These are phyloP conservation scores for Podospora australis DNA, from an alignment of 495 filamentous ascomycete species.

Conservation along the genomic window DNA sequence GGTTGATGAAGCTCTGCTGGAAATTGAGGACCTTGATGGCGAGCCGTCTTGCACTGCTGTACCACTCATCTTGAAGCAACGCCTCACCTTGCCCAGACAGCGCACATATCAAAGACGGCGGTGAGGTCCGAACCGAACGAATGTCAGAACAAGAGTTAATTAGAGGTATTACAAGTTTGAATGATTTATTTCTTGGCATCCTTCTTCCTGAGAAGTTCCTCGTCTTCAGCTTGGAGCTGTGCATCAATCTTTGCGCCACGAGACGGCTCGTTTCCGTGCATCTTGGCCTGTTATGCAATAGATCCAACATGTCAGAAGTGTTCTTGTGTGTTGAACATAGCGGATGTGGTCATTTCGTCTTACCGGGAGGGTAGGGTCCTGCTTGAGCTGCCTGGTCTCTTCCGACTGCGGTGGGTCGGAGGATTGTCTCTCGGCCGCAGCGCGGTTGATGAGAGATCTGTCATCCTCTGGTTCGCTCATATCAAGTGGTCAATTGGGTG, in stretches of 20 bases:
- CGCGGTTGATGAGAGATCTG: slow-evolving; percentile 72
- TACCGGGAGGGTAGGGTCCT: slow-evolving; percentile 65
- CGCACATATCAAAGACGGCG: no score
- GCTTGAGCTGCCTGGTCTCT: slow-evolving; percentile 53
- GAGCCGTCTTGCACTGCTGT: not conserved
- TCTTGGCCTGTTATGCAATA: slow-evolving; percentile 49
- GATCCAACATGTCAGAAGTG: no score
- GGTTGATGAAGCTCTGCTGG: no score
- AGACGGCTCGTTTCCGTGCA: slow-evolving; percentile 66
- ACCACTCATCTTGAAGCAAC: no score
- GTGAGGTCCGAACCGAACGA: no score
- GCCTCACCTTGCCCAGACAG: no score
- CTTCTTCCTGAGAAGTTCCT: slow-evolving; percentile 59
- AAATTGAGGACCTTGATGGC: slow-evolving; percentile 14
- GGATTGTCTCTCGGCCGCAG: slow-evolving; percentile 41
- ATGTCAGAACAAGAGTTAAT: no score
- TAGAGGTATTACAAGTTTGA: no score
- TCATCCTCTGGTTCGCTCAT: slow-evolving; percentile 64
- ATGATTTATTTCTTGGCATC: slow-evolving; percentile 40
- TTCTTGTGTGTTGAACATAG: not conserved
- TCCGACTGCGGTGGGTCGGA: slow-evolving; percentile 29
- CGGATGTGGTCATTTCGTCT: slow-evolving; percentile 13
- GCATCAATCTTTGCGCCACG: slow-evolving; percentile 66
- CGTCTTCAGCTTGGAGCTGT: slow-evolving; percentile 62
- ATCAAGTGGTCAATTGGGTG: no score